phyloP scores from a whole-genome alignment of 2,329 filamentous ascomycete genomes.

The Colletotrichum gloeosporioides region DNA sequence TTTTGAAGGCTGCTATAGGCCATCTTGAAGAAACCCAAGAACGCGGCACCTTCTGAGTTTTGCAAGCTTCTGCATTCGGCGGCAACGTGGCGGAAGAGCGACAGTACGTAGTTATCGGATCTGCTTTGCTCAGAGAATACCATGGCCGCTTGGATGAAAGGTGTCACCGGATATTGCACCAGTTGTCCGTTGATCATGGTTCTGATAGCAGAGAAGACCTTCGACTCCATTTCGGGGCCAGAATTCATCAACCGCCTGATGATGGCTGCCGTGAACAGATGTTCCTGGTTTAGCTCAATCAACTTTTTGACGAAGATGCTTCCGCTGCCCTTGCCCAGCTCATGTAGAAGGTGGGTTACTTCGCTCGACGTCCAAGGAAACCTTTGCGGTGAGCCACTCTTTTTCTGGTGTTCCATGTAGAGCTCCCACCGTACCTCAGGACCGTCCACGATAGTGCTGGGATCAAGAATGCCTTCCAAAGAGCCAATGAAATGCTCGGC shows the following conservation, averaged over 20 bases:
- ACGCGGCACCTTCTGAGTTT: conserved; percentile 52
- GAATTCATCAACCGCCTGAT: conserved; percentile 61
- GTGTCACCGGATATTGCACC: conserved; percentile 50
- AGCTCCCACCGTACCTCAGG: conserved; percentile 43
- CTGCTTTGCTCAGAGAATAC: conserved; percentile 55
- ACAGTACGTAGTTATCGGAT: conserved; percentile 35
- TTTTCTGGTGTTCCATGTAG: conserved; percentile 31
- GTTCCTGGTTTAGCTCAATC: conserved; percentile 65
- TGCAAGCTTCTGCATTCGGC: conserved; percentile 49
- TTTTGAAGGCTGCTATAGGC: conserved; percentile 33
- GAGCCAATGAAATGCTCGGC: conserved; percentile 49
- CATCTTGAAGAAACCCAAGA: conserved; percentile 48
- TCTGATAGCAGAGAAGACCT: conserved; percentile 59
- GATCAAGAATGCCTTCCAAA: conserved; percentile 43
- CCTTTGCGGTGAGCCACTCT: conserved; percentile 14
- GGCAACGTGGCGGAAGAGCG: conserved; percentile 48
- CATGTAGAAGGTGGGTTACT: conserved; percentile 48
- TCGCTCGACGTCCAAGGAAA: conserved; percentile 54
- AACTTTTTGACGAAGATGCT: conserved; percentile 72
- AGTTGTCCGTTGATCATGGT: conserved; percentile 58
- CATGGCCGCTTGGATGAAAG: conserved; percentile 63
- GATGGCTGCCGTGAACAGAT: conserved; percentile 57
- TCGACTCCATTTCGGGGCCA: conserved; percentile 53
- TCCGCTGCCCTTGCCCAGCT: conserved; percentile 40
- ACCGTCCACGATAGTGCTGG: conserved; percentile 41